Evolutionary conservation across 805 yeast genomes (phyloP), one percentile per base, ranked within the genome.

Genomic region (Saccharomycopsis sp.): DNA sequence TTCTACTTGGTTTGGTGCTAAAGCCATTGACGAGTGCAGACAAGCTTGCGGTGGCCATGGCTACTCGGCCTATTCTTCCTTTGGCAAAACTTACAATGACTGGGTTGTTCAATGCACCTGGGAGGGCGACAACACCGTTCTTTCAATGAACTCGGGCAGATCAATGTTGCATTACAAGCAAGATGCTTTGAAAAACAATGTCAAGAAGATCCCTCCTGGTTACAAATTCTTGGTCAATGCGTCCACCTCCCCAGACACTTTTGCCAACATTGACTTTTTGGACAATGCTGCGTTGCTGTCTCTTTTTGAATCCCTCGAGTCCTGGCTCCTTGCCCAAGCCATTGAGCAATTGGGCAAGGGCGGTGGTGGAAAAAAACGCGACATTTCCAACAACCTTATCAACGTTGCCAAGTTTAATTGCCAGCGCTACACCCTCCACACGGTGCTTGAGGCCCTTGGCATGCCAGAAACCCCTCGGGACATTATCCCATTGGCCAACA

Each of bases 51-150:
- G 96, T 59, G 96, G 96, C 23, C 95, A 84, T 61, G 96, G 96
- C 30, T 88, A 88, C 63, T 85, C 94, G 18, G 76, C 87, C n/a
- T 88, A 88, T 62, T 76, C 85, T 50, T 95, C 88, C 2, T 83
- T 88, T 57, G 95, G 94, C 30, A 84, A 80, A 57, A 87, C 87
- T 9, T 85, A 76, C 65, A 72, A 73, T 48, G 96, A 88, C 60
- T 89, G 94, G 85, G 95, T 83, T n/a, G 96, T 88, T 30, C 96
- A 88, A 64, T 87, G 95, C 62, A 88, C 96, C 15, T 88, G 96
- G 96, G 96, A 88, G 66, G 96, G 96, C 61, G 96, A 88, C 61
- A 88, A 88, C 66, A 87, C 78, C 54, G 80, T 88, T 33, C 68
- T 88, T 49, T 82, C 87, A 2, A 75, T 85, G 61, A 79, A 86